Evolutionary conservation across 2,329 filamentous ascomycete genomes (phyloP).

Genomic region (Ophiosphaerella korrae): DNA sequence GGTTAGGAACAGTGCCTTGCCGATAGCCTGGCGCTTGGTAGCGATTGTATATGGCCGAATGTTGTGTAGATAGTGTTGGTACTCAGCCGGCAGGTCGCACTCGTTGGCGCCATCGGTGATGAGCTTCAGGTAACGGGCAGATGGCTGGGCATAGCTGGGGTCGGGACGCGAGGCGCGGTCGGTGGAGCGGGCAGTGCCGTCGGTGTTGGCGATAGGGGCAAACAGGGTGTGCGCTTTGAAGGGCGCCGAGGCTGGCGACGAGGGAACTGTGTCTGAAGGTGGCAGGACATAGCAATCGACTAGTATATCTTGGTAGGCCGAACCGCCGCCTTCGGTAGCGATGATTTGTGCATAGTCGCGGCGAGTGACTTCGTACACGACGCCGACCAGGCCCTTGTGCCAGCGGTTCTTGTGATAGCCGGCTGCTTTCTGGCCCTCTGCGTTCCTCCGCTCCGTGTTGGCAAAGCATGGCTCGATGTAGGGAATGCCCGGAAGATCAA

Average conservation of each 20-base stretch:
- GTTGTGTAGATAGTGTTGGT: slow-evolving; percentile 72
- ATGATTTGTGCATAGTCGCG: slow-evolving; percentile 85
- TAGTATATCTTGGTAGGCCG: slow-evolving; percentile 81
- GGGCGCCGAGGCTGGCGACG: slow-evolving; percentile 63
- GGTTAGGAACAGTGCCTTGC: slow-evolving; percentile 64
- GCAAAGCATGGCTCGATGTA: slow-evolving; percentile 93
- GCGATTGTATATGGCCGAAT: slow-evolving; percentile 76
- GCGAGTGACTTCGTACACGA: slow-evolving; percentile 91
- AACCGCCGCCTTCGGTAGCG: slow-evolving; percentile 85
- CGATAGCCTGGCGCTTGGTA: slow-evolving; percentile 67
- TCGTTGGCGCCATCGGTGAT: slow-evolving; percentile 79
- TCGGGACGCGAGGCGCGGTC: slow-evolving; percentile 64
- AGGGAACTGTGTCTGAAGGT: slow-evolving; percentile 63
- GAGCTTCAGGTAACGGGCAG: slow-evolving; percentile 79
- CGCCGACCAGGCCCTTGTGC: slow-evolving; percentile 84
- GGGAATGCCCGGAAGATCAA: slow-evolving; percentile 83
- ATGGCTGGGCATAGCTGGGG: slow-evolving; percentile 78
- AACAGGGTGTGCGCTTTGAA: slow-evolving; percentile 89
- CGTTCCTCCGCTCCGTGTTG: slow-evolving; percentile 68
- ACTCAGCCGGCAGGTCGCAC: slow-evolving; percentile 78
- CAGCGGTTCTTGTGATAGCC: slow-evolving; percentile 65
- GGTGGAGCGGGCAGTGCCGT: slow-evolving; percentile 28
- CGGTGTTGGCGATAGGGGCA: slow-evolving; percentile 56
- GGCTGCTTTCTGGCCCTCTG: slow-evolving; percentile 14
- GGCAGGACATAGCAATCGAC: slow-evolving; percentile 77